Evolutionary conservation across 2,329 filamentous ascomycete genomes (phyloP).

Genomic region (Fusarium bulbicola): DNA sequence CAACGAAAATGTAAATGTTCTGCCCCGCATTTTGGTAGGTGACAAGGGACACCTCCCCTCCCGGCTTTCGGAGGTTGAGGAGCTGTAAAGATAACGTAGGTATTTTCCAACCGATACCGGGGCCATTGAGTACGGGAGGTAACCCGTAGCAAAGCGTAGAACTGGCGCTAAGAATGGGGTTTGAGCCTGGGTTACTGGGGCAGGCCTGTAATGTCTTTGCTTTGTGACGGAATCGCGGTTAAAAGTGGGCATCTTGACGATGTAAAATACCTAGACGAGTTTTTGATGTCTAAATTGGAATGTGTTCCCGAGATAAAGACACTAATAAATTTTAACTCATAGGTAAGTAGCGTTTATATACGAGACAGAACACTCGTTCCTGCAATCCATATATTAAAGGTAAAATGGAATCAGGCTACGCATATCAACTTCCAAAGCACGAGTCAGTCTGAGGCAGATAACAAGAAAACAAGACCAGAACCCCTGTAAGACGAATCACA

Average conservation of each 20-base stretch:
- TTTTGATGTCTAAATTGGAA: background rate
- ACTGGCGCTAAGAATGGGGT: background rate
- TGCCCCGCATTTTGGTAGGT: constrained; percentile 12
- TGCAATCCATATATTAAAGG: background rate
- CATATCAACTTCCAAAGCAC: background rate
- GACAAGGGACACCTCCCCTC: constrained; percentile 12
- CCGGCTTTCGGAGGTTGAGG: constrained; percentile 14
- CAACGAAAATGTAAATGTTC: constrained; percentile 9
- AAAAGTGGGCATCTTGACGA: constrained; percentile 5
- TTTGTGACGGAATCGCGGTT: constrained; percentile 14
- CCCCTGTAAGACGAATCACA: background rate
- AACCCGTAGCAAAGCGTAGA: constrained; percentile 19
- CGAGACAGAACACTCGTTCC: background rate
- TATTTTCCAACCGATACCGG: constrained; percentile 18
- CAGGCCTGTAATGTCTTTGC: constrained; percentile 9
- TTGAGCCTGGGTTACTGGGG: background rate
- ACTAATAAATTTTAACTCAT: background rate
- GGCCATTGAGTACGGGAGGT: background rate
- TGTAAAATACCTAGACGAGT: background rate
- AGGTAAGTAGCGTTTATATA: background rate
- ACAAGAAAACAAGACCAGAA: background rate
- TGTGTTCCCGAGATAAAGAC: constrained; percentile 5
- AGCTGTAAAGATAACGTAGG: background rate
- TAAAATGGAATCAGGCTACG: background rate
- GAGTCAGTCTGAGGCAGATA: background rate